A percentile compares a stretch with the other conserved stretches of the same genome.
Conservation (phyloP, 75 land plant species). For the Adiantum capillusveneris region DNA sequence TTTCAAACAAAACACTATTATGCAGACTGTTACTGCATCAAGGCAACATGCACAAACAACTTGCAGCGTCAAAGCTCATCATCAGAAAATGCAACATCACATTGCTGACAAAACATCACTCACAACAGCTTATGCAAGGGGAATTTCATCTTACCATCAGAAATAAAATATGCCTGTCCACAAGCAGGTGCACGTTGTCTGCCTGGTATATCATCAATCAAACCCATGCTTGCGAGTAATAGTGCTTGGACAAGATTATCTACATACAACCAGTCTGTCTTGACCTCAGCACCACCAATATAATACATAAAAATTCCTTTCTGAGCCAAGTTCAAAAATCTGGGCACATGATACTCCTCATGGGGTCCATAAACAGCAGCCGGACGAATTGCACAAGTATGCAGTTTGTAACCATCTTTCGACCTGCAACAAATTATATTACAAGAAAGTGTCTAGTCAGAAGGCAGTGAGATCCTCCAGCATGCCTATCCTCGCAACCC, state of each 20-base stretch:
- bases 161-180: conserved; percentile 87
- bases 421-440: conserved; percentile 30
- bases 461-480: too few species aligned
- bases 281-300: conserved; percentile 53
- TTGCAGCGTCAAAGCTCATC: not conserved
- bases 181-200: conserved; percentile 61
- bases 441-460: too few species aligned
- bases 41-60: too few species aligned
- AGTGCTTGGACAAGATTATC: conserved; percentile 87
- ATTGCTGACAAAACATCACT: too few species aligned
- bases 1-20: too few species aligned
- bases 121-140: too few species aligned
- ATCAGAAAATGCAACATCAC: too few species aligned
- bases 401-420: conserved; percentile 45
- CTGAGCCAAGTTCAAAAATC: conserved; percentile 61
- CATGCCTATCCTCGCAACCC: too few species aligned
- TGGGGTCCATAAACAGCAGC: conserved; percentile 94
- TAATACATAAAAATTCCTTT: conserved; percentile 52
- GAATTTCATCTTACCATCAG: conserved; percentile 92
- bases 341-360: conserved; percentile 78
- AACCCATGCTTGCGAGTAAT: conserved; percentile 91
- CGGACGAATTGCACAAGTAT: conserved; percentile 91
- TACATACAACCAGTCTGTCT: conserved; percentile 80
- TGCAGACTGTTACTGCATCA: too few species aligned
- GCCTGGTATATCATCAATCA: conserved; percentile 75